Conservation (phyloP, 176 grass and related monocot genomes). For the Sorghum bicolor region DNA sequence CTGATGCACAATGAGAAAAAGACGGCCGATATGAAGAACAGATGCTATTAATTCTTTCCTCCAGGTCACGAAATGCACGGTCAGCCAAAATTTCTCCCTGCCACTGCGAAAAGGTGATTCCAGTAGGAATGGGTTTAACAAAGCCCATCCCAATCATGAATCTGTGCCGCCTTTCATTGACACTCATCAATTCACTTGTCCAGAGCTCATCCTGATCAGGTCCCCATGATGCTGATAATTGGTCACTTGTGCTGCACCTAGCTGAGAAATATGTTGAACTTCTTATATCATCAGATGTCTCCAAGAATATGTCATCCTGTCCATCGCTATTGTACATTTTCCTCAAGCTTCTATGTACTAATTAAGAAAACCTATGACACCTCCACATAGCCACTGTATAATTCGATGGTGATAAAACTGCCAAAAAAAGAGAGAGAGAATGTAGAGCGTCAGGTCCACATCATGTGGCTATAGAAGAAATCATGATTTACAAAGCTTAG, state of each 20-base stretch:
- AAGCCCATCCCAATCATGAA: constrained; percentile 62
- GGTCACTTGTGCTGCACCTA: constrained; percentile 19
- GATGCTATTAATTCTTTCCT: constrained; percentile 34
- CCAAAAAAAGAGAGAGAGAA: not conserved
- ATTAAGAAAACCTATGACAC: not conserved
- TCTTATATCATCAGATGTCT: constrained; percentile 42
- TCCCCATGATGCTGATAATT: constrained; percentile 2
- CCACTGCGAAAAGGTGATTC: not conserved
- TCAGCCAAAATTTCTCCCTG: constrained; percentile 4
- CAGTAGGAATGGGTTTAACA: constrained; percentile 29
- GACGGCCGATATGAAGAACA: not conserved
- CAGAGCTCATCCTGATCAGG: constrained; percentile 45
- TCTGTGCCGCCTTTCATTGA: constrained; percentile 52
- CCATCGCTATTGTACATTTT: constrained; percentile 47
- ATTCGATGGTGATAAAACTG: not conserved
- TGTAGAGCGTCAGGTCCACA: not conserved
- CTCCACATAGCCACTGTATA: not conserved
- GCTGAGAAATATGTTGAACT: constrained; percentile 23
- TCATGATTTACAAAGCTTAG: not conserved
- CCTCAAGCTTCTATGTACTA: not conserved
- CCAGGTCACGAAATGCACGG: not conserved
- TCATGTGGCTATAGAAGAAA: not conserved
- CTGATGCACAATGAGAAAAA: constrained; percentile 14
- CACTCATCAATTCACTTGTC: constrained; percentile 41
- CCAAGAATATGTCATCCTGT: constrained; percentile 47